A percentile compares a stretch with the other conserved stretches of the same genome.
Conservation (phyloP, 768 basidiomycete genomes). For the Mycena filopes region DNA sequence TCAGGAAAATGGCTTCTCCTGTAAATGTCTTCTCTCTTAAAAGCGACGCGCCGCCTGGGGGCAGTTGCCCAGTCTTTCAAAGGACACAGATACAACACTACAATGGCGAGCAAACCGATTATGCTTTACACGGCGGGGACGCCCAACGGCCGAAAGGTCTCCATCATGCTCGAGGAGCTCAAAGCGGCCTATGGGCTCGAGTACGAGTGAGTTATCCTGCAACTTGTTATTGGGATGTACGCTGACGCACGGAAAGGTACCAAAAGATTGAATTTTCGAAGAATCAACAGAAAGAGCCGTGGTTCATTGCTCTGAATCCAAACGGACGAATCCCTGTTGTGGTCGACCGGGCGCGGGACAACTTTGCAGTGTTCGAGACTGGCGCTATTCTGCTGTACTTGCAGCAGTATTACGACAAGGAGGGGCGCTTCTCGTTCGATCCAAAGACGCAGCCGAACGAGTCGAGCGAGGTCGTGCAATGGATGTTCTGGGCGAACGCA, state of each 20-base stretch:
- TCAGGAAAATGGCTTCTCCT: too few relatives aligned
- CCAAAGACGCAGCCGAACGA: slow-evolving; percentile 41
- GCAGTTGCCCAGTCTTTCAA: not conserved
- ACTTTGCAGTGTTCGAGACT: slow-evolving; percentile 53
- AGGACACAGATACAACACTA: slow-evolving; percentile 19
- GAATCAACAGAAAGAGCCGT: slow-evolving; percentile 43
- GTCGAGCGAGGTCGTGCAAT: slow-evolving; percentile 54
- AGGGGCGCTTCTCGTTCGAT: slow-evolving; percentile 53
- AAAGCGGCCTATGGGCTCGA: slow-evolving; percentile 49
- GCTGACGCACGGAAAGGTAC: slow-evolving; percentile 11
- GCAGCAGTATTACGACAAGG: slow-evolving; percentile 54
- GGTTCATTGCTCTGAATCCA: slow-evolving; percentile 51
- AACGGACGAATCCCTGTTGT: slow-evolving; percentile 57
- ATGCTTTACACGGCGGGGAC: slow-evolving; percentile 59
- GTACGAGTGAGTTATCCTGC: slow-evolving; percentile 45
- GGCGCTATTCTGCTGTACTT: slow-evolving; percentile 60
- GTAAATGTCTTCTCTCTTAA: slow-evolving; percentile 12
- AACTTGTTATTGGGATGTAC: not conserved
- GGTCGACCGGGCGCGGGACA: slow-evolving; percentile 38
- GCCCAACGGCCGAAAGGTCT: slow-evolving; percentile 66
- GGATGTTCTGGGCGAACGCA: slow-evolving; percentile 56
- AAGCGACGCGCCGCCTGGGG: slow-evolving; percentile 17
- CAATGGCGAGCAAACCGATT: slow-evolving; percentile 36
- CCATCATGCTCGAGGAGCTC: slow-evolving; percentile 71
- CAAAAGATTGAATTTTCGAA: slow-evolving; percentile 34